Evolutionary conservation across 768 basidiomycete genomes (phyloP).

Genomic region (Trametopsis cervina): DNA sequence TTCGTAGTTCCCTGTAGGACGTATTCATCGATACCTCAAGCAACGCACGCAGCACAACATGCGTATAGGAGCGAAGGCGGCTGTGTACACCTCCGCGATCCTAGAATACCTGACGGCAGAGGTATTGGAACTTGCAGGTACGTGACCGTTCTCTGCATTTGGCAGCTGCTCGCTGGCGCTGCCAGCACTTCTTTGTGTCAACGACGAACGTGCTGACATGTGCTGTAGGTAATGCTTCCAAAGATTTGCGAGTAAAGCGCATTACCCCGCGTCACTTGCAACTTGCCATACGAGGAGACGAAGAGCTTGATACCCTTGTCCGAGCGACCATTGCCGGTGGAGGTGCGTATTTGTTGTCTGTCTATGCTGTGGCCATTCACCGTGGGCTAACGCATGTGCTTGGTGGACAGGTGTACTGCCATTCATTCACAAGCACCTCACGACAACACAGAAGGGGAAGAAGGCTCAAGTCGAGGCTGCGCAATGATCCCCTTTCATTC

Average conservation of each 20-base stretch:
- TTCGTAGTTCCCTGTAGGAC: constrained; percentile 85
- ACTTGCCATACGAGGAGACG: constrained; percentile 93
- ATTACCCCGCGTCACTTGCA: constrained; percentile 95
- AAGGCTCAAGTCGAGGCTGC: constrained; percentile 14
- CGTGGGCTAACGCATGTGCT: no score
- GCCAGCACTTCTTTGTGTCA: no score
- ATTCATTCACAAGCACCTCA: constrained; percentile 84
- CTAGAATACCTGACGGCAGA: constrained; percentile 96
- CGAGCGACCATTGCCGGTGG: constrained; percentile 91
- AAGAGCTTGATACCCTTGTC: constrained; percentile 94
- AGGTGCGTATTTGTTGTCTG: constrained; percentile 14
- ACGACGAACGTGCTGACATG: no score
- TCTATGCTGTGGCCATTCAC: background rate
- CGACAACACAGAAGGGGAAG: constrained; percentile 38
- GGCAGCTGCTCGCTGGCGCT: no score
- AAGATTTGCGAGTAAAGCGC: constrained; percentile 95
- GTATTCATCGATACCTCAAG: constrained; percentile 95
- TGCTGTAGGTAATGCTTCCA: constrained; percentile 82
- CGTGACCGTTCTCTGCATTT: no score
- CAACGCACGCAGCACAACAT: constrained; percentile 90
- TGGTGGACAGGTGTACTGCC: constrained; percentile 77
- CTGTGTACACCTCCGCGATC: constrained; percentile 94
- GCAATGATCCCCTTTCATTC: no score
- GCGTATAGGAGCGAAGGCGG: constrained; percentile 95
- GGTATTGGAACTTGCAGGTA: constrained; percentile 92